Evolutionary conservation across 345 rosid genomes (phyloP).

Genomic region (Rhodomyrtus tomentosa): DNA sequence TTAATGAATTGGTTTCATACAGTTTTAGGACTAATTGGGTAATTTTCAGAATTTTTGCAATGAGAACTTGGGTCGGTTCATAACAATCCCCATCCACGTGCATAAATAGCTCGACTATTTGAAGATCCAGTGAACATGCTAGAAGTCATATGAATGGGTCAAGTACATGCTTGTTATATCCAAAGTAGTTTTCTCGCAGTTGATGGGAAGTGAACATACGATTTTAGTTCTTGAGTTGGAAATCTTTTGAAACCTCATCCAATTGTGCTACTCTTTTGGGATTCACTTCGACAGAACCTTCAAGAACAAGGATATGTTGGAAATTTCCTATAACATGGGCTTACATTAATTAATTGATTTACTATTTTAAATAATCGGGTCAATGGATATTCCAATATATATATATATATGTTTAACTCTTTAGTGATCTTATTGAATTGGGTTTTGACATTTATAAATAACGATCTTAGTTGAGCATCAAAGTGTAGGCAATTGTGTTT

Average conservation of each 20-base stretch:
- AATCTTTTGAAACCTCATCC: not conserved
- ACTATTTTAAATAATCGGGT: too few relatives aligned
- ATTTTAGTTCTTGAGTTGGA: not conserved
- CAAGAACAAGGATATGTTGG: not conserved
- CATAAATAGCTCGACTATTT: not conserved
- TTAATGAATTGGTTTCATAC: not conserved
- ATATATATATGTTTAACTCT: too few relatives aligned
- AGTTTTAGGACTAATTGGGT: not conserved
- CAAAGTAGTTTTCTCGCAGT: fast-evolving
- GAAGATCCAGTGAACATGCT: not conserved
- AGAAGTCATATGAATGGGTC: not conserved
- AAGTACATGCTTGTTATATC: not conserved
- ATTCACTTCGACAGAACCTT: not conserved
- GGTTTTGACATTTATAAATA: too few relatives aligned
- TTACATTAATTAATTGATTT: too few relatives aligned
- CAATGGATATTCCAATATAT: too few relatives aligned
- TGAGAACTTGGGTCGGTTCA: not conserved
- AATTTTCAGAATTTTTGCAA: not conserved
- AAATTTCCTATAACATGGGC: too few relatives aligned
- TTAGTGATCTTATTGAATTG: too few relatives aligned
- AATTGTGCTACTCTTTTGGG: not conserved
- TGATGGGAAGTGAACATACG: not conserved
- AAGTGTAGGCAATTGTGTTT: too few relatives aligned
- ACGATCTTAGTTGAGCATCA: too few relatives aligned
- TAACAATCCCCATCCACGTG: not conserved